Conservation (phyloP, 2,329 filamentous ascomycete genomes). For the Endothia cerciana region DNA sequence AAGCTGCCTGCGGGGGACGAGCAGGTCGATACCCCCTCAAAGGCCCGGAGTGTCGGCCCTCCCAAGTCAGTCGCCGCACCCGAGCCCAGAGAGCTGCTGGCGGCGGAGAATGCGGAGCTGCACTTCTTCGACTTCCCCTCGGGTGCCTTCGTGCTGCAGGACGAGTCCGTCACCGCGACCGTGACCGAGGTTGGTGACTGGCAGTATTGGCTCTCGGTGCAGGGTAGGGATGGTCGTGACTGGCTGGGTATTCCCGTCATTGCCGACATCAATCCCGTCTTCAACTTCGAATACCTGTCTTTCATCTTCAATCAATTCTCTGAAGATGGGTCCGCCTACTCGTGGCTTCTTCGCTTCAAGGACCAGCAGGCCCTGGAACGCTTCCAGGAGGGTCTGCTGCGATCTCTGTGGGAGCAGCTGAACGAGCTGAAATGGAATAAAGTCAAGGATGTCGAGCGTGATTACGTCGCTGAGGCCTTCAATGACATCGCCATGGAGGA, state of each 20-base stretch:
- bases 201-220: constrained; percentile 94
- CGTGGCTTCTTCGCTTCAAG: constrained; percentile 92
- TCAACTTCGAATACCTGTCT: constrained; percentile 98
- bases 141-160: constrained; percentile 82
- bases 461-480: constrained; percentile 95
- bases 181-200: constrained; percentile 88
- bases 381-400: constrained; percentile 94
- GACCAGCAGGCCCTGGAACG: constrained; percentile 78
- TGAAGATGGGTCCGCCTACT: constrained; percentile 86
- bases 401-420: constrained; percentile 93
- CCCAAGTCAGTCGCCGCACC: constrained; percentile 69
- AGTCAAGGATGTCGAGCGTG: constrained; percentile 86
- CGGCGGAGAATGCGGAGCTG: constrained; percentile 78
- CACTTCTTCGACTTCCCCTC: constrained; percentile 92
- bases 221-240: constrained; percentile 67
- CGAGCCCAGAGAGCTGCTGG: constrained; percentile 71
- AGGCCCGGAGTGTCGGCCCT: constrained; percentile 41
- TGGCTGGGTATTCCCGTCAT: constrained; percentile 87
- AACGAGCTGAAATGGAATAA: constrained; percentile 95
- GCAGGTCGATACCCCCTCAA: constrained; percentile 37
- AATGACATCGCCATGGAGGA: constrained; percentile 94
- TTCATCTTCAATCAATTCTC: constrained; percentile 99
- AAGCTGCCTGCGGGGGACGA: constrained; percentile 30
- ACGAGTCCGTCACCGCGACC: constrained; percentile 72
- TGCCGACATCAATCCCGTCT: constrained; percentile 94